phyloP scores from a whole-genome alignment of 2,329 filamentous ascomycete genomes.

The Clathrospora elynae region DNA sequence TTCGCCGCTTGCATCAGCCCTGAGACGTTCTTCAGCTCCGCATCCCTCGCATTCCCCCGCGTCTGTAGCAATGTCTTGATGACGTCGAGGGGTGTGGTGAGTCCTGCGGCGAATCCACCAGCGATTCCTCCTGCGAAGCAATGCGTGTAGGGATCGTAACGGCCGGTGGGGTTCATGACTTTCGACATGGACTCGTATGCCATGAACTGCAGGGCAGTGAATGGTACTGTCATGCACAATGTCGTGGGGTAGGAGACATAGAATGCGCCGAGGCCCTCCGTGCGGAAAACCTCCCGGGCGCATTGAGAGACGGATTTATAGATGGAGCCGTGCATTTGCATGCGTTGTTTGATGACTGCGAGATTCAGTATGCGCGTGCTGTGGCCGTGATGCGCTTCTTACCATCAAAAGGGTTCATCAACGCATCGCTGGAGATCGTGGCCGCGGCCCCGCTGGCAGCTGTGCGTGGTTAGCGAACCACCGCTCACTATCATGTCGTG shows the following conservation, averaged over 20 bases:
- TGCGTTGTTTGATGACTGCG: conserved; percentile 96
- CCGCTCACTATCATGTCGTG: background rate
- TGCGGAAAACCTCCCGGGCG: conserved; percentile 82
- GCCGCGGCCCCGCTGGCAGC: conserved; percentile 92
- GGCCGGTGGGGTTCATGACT: conserved; percentile 81
- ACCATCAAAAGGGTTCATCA: conserved; percentile 99
- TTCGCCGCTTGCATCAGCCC: conserved; percentile 78
- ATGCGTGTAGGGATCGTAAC: conserved; percentile 92
- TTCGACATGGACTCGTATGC: conserved; percentile 97
- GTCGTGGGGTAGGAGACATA: conserved; percentile 99
- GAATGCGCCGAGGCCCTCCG: conserved; percentile 88
- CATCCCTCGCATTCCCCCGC: conserved; percentile 78
- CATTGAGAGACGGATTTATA: conserved; percentile 88
- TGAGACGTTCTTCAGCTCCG: conserved; percentile 82
- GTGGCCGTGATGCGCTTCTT: conserved; percentile 43
- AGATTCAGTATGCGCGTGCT: conserved; percentile 23
- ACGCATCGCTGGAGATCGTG: conserved; percentile 94
- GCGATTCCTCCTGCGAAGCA: conserved; percentile 90
- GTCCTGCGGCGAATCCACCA: conserved; percentile 87
- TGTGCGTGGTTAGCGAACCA: conserved; percentile 54
- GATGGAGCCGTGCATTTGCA: conserved; percentile 96
- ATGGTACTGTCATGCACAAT: conserved; percentile 96
- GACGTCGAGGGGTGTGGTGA: conserved; percentile 96
- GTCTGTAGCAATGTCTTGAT: conserved; percentile 98
- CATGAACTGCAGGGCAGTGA: conserved; percentile 95